Evolutionary conservation across 2,329 filamentous ascomycete genomes (phyloP).

Genomic region (Penicillium concentricum): DNA sequence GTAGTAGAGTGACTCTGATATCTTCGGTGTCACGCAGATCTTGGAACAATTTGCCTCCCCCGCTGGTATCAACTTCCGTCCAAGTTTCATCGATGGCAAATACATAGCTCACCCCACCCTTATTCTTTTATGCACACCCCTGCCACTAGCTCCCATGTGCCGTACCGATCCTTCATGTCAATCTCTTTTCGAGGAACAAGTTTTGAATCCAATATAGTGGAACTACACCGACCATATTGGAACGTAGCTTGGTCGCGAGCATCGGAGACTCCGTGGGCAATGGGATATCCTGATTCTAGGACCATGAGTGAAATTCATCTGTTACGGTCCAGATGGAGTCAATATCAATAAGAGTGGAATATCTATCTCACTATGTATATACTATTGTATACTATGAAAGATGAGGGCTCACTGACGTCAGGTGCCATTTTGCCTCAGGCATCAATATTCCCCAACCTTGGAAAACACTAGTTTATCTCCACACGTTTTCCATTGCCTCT

Average conservation of each 20-base stretch:
- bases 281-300: background rate
- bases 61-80: background rate
- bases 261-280: background rate
- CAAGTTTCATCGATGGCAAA: constrained; percentile 4
- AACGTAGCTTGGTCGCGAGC: background rate
- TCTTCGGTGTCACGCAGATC: background rate
- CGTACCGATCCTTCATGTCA: background rate
- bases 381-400: background rate
- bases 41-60: background rate
- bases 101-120: background rate
- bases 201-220: background rate
- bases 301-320: background rate
- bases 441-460: background rate
- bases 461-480: background rate
- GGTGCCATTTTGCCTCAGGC: constrained; percentile 12
- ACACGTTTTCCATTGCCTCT: background rate
- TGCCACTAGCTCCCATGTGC: background rate
- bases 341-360: background rate
- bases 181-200: background rate
- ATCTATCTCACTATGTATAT: background rate
- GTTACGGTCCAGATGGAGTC: accelerated
- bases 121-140: background rate
- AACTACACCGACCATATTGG: background rate
- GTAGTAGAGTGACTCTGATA: background rate
- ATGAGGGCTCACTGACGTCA: constrained; percentile 19